Percentiles rank a stretch among this genome's conserved stretches.
phyloP scores from a whole-genome alignment of 345 rosid species.

The Eucalyptus brandiana region DNA sequence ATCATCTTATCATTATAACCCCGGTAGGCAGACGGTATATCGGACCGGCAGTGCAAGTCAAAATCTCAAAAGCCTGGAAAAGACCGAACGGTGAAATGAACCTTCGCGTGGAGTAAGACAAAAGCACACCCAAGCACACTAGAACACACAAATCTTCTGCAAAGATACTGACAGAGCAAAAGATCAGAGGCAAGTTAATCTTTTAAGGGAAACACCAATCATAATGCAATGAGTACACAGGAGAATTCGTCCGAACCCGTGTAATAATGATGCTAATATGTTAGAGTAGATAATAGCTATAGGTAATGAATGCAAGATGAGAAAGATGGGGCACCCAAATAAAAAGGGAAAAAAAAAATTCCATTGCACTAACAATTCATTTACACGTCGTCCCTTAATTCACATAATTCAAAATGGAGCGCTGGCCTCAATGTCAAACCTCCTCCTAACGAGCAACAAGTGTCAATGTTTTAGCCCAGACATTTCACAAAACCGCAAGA shows the following conservation, averaged over 20 bases:
- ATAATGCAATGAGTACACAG: neutral
- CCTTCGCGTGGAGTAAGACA: neutral
- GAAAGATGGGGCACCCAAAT: neutral
- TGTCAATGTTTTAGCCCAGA: neutral
- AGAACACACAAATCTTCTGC: neutral
- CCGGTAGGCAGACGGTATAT: neutral
- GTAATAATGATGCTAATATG: neutral
- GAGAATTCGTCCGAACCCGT: neutral
- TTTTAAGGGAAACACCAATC: neutral
- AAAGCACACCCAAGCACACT: neutral
- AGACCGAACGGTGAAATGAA: neutral
- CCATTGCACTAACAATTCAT: neutral
- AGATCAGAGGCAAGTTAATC: too few relatives aligned
- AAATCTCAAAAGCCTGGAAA: neutral
- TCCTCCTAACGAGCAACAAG: neutral
- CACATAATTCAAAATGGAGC: neutral
- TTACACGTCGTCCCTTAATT: neutral
- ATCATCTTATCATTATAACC: too few relatives aligned
- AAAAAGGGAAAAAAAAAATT: neutral
- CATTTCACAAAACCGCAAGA: neutral
- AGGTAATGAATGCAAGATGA: neutral
- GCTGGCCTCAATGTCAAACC: neutral
- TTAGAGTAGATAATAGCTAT: neutral
- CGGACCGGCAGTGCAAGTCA: neutral
- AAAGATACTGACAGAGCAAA: neutral